phyloP scores from a whole-genome alignment of 169 alveolate genomes.

The Plasmodium inui region DNA sequence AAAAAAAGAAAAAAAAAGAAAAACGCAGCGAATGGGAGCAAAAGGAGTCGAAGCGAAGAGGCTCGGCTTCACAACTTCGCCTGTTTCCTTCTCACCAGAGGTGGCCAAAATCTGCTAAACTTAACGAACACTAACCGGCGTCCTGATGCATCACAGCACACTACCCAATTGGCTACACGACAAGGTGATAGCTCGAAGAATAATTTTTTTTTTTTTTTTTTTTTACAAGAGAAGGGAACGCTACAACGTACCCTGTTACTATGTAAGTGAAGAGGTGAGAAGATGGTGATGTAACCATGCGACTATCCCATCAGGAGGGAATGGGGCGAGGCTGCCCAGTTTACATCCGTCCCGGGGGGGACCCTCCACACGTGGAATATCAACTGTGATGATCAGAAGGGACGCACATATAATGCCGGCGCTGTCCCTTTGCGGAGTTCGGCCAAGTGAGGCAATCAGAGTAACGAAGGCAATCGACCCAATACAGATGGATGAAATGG shows the following conservation, averaged over 20 bases:
- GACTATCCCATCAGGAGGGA: background rate
- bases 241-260: background rate
- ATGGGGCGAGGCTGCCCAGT: background rate
- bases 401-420: background rate
- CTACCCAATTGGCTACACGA: background rate
- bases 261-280: background rate
- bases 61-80: background rate
- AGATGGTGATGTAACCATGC: background rate
- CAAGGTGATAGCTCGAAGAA: background rate
- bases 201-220: background rate
- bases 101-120: background rate
- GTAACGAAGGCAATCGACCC: background rate
- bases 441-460: background rate
- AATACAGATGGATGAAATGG: background rate
- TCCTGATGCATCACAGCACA: background rate
- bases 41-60: background rate
- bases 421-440: background rate
- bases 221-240: background rate
- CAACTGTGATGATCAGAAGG: background rate
- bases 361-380: background rate
- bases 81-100: background rate
- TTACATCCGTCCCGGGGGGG: background rate
- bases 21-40: background rate
- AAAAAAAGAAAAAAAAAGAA: background rate
- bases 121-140: background rate